Evolutionary conservation across 176 grass and related monocot species (phyloP), one percentile per base, ranked within the genome.

Genomic region (Saccharum officinarum): DNA sequence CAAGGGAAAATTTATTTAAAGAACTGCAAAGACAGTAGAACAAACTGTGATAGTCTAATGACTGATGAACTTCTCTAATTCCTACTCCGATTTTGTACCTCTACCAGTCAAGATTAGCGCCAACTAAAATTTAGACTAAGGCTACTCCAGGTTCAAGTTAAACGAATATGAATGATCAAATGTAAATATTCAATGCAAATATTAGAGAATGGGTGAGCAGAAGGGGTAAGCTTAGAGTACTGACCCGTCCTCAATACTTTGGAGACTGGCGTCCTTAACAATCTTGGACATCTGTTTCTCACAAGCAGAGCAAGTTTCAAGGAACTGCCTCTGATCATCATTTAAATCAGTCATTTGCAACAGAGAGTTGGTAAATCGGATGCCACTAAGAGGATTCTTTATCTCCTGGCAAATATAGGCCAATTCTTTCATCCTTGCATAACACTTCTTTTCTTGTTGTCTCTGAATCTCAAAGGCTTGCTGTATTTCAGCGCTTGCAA

Each of bases 391-490:
- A 47, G 97, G 97, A 66, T 99, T 99, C 63, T 99, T 99, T 67
- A 99, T 96, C 88, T 99, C 97, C 91, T 99, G 97, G 78, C 86
- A 94, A 84, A 99, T 94, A 67, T 96, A 99, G 42, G 93, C 89
- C 86, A 99, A 89, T 73, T 99, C 93, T 77, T 96, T 99, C 93
- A 96, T 99, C 80, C 93, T 92, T 18, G 88, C 83, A 86, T 94
- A 95, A 81, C 93, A 95, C 84, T 91, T 96, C 86, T 94, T 99
- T 83, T 99, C 97, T 81, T 96, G 92, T 41, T 96, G 91, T 50
- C 91, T 92, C 88, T 99, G 97, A 77, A 96, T 88, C 87, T 94
- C 93, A 82, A 99, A 87, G 67, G 97, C 87, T 87, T 99, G 88
- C 64, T 99, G 97, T 84, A 99, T 77, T 70, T 99, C 97, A 7